These are phyloP conservation scores for Fusarium pseudocircinatum DNA, from an alignment of 2,329 filamentous ascomycete species.

Conservation along the genomic window DNA sequence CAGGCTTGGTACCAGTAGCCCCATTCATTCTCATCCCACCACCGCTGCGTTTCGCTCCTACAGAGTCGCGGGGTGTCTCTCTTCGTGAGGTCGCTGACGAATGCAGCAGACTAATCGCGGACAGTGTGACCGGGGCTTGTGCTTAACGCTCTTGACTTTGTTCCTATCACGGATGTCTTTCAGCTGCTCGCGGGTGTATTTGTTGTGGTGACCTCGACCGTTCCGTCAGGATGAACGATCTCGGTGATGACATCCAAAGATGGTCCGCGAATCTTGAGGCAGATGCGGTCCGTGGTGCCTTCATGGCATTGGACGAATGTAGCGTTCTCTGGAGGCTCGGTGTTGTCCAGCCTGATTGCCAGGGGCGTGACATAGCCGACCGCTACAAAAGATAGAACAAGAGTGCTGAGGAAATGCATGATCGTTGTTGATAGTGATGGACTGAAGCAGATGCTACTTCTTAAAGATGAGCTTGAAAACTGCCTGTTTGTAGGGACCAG, in stretches of 20 bases:
- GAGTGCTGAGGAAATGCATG: background rate
- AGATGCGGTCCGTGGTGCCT: background rate
- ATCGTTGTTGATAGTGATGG: background rate
- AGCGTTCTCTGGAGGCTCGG: background rate
- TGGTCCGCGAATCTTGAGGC: background rate
- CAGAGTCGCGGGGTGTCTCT: background rate
- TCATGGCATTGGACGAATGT: background rate
- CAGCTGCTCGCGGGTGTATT: background rate
- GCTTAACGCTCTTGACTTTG: background rate
- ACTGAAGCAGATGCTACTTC: no score
- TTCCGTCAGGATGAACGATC: background rate
- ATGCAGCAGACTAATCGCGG: background rate
- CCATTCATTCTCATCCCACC: background rate
- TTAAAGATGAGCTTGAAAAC: background rate
- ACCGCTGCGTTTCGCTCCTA: background rate
- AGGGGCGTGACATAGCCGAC: background rate
- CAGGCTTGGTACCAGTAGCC: background rate
- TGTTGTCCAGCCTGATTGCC: background rate
- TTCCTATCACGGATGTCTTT: background rate
- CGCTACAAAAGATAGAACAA: background rate
- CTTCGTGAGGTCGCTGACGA: background rate
- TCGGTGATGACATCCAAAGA: background rate
- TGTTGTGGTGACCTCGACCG: background rate
- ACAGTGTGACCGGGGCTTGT: background rate
- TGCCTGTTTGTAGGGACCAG: accelerated